These are phyloP conservation scores for Monascus purpureus DNA, from an alignment of 495 filamentous ascomycete species.

Conservation along the genomic window DNA sequence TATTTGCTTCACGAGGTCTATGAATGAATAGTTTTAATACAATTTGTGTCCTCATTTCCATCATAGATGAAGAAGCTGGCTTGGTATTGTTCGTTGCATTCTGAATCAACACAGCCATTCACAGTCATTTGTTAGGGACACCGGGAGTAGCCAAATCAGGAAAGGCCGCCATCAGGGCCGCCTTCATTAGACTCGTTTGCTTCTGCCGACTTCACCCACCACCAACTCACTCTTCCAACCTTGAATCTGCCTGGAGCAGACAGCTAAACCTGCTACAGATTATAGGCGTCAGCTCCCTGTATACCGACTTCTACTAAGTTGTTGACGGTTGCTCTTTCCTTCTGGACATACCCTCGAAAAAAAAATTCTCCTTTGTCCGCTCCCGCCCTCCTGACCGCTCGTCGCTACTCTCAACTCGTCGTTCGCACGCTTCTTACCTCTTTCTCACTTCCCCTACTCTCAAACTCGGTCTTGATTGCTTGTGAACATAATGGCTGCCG, in stretches of 20 bases:
- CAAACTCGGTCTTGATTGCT: constrained; percentile 1
- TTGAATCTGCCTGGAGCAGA: constrained; percentile 35
- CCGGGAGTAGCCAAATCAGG: constrained; percentile 22
- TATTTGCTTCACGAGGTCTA: too few relatives aligned
- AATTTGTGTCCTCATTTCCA: too few relatives aligned
- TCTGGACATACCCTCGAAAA: constrained; percentile 3
- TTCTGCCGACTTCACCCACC: too few relatives aligned
- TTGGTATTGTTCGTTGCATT: background rate
- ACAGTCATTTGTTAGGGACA: background rate
- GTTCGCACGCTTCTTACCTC: too few relatives aligned
- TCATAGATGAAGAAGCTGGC: too few relatives aligned
- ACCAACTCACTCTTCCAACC: constrained; percentile 4
- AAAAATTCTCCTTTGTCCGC: constrained; percentile 16
- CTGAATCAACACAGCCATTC: background rate
- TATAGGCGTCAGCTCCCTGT: constrained; percentile 2
- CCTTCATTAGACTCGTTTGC: too few relatives aligned
- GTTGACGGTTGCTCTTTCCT: constrained; percentile 23
- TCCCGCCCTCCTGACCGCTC: constrained; percentile 11
- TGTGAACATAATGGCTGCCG: constrained; percentile 24
- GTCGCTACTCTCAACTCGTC: too few relatives aligned
- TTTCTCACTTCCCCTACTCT: too few relatives aligned
- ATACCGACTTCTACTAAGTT: background rate
- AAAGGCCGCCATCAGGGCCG: too few relatives aligned
- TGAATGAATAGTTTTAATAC: too few relatives aligned
- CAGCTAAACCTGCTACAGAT: constrained; percentile 4